Conservation (phyloP, 169 alveolate species). For the Plasmodium gaboni region DNA sequence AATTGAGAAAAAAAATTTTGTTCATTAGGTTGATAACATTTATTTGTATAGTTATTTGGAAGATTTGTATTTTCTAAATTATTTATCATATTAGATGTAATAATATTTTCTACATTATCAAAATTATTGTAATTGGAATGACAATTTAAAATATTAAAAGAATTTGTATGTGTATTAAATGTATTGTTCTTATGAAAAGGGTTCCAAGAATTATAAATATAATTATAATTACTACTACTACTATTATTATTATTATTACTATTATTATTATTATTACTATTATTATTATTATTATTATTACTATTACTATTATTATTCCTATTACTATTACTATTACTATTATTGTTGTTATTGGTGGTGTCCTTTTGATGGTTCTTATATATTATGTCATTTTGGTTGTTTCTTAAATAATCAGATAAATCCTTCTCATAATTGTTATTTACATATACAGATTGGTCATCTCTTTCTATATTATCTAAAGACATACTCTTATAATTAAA, state of each 20-base stretch:
- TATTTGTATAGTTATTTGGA: background rate
- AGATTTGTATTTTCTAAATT: background rate
- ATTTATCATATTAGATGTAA: background rate
- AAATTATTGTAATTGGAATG: background rate
- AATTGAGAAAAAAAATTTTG: background rate
- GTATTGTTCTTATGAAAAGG: too few species aligned
- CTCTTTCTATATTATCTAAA: too few species aligned
- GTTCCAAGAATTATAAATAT: background rate
- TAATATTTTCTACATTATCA: conserved; percentile 10
- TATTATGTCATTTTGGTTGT: too few species aligned
- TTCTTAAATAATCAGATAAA: too few species aligned
- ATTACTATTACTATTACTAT: background rate
- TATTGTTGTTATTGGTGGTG: too few species aligned
- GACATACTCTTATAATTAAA: too few species aligned
- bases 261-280: background rate
- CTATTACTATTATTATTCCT: background rate
- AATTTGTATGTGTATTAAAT: too few species aligned
- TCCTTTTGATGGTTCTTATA: too few species aligned
- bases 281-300: too few species aligned
- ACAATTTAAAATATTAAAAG: too few species aligned
- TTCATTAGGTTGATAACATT: background rate
- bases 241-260: background rate
- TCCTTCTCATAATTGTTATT: too few species aligned
- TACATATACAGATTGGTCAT: too few species aligned
- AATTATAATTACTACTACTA: background rate